Conservation (phyloP, 495 filamentous ascomycete species). For the Xylaria grammica region DNA sequence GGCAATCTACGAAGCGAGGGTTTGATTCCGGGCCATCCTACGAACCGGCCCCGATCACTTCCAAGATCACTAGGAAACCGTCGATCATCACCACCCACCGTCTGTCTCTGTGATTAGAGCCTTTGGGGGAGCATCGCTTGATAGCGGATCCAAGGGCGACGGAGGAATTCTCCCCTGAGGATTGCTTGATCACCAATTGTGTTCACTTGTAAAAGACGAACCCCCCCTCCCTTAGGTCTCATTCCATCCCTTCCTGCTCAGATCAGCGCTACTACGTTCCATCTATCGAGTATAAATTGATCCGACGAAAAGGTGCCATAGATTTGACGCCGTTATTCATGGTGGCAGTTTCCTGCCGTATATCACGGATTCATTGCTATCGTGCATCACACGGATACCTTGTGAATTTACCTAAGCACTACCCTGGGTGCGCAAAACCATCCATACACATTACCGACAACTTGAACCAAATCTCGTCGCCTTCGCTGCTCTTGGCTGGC, state of each 20-base stretch:
- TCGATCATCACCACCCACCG: conserved; percentile 31
- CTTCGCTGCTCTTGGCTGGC: no score
- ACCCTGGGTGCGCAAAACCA: no score
- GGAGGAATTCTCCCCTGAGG: conserved; percentile 12
- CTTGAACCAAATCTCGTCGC: background rate
- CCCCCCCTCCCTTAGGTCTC: conserved; percentile 8
- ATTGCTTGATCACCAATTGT: conserved; percentile 8
- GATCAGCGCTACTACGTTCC: conserved; percentile 8
- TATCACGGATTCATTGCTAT: no score
- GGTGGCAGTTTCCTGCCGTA: background rate
- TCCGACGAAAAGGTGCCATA: background rate
- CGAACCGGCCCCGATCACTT: conserved; percentile 17
- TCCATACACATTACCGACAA: background rate
- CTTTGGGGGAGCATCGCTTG: conserved; percentile 1
- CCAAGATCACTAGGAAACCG: conserved; percentile 32
- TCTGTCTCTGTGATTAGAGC: conserved; percentile 25
- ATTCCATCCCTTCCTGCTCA: background rate
- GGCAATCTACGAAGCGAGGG: conserved; percentile 26
- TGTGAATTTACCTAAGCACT: no score
- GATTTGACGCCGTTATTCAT: background rate
- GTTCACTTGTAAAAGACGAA: background rate
- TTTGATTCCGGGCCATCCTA: conserved; percentile 28
- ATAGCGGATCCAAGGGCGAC: conserved; percentile 17
- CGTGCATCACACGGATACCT: no score
- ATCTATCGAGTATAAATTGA: background rate